Conservation (phyloP, 129 eudicot genomes). For the Tagetes patula region DNA sequence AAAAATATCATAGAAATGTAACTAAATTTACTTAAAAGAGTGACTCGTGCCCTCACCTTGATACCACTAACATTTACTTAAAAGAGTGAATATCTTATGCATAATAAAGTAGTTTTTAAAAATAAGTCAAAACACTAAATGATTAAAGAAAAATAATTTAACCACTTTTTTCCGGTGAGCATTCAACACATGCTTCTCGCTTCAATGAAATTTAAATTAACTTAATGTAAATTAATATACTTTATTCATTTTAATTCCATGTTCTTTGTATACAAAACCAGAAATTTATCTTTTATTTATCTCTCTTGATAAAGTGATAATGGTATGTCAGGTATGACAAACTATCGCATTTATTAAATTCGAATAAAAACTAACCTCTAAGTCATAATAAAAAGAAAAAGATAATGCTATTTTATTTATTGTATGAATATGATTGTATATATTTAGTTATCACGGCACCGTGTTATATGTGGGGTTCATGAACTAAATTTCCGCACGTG, state of each 20-base stretch:
- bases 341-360: background rate
- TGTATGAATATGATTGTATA: background rate
- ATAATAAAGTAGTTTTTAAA: background rate
- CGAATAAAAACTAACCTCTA: background rate
- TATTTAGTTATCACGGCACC: conserved; percentile 41
- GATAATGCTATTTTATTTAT: conserved; percentile 8
- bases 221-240: background rate
- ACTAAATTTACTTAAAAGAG: too few species aligned
- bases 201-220: background rate
- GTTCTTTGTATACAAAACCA: background rate
- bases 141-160: background rate
- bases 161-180: background rate
- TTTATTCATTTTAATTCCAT: background rate
- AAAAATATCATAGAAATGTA: too few species aligned
- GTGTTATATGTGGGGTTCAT: conserved; percentile 19
- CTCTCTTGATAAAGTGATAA: background rate
- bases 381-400: background rate
- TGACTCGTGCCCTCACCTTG: too few species aligned
- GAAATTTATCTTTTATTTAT: background rate
- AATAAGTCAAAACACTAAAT: background rate
- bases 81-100: too few species aligned
- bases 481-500: conserved; percentile 19
- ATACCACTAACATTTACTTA: background rate
- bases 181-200: background rate
- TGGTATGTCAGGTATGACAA: background rate